Base-by-base conservation (phyloP, 2,329 filamentous ascomycete species). In the Colletotrichum theobromicola region DNA sequence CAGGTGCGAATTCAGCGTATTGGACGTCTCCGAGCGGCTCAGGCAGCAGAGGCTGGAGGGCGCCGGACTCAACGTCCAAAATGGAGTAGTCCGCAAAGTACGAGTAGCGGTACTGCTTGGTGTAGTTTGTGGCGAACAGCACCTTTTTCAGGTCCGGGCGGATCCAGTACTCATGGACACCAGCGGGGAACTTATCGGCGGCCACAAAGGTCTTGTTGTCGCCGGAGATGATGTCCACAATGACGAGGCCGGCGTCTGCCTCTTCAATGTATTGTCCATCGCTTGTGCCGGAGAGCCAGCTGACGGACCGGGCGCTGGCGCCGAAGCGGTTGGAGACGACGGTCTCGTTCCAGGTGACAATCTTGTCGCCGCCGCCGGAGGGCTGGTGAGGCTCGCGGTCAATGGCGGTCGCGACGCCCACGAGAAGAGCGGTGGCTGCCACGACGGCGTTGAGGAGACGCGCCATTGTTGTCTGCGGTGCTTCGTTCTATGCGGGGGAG, bases 1-100 rank as follows among this genome's bases (percentile, higher is more conserved):
- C 80, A 4, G 92, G 90, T 37, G 90, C 90, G 82, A 93, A 90
- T 70, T 88, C 85, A 4, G 93, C 93, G 77, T 93, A 93, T 79
- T 94, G 92, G 62, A 94, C 91, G 78, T 94, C 91, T 15, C 90
- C 91, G 2, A 81, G 85, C 75, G 93, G 92, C 71, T 91, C 89
- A 0, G 87, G 83, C 1, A 92, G 88, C 0, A 94, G 84, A 0
- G 92, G 87, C 5, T 86, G 85, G 1, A 88, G 84, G 69, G 88
- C 81, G 28, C 90, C 90, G 0, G 87, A 89, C n/a, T 85, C 85
- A 13, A 93, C 88, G 76, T 94, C 89, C 61, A 92, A 87, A 24
- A 94, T 84, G 58, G 90, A 88, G 81, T 94, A 94, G 80, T 94
- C 88, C 37, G 92, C 89, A 79, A 91, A 92, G 82, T 92, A 94